Base-by-base conservation (phyloP, 2,329 filamentous ascomycete species). In the Ophiostoma piceae region DNA sequence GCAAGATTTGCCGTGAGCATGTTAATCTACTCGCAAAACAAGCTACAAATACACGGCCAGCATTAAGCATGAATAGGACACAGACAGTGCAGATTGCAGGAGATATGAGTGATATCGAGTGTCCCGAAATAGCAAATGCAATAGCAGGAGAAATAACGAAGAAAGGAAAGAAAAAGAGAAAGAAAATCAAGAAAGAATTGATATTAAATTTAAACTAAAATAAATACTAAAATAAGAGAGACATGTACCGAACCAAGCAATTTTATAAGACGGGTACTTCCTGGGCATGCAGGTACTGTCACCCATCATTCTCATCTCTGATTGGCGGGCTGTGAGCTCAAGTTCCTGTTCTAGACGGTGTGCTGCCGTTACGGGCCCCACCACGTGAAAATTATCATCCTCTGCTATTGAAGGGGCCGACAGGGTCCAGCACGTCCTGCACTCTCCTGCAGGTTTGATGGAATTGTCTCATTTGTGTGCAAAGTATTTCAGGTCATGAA, bases 281-380 rank as follows among this genome's bases (percentile, higher is more conserved):
- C 57, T 62, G 57, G 57, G 51, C n/a, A 54, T 60, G 54, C 54
- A 62, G 57, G 57, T 62, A 62, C 54, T 62, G 26, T 62, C 22
- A 26, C n/a, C 22, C 1, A 26, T 7, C 11, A 26, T 22, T 4
- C 57, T 3, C 5, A 5, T 12, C 57, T 62, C 12, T 57, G 8
- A 57, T 57, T 57, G 51, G 51, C n/a, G 11, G 9, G 9, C 11
- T 11, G 2, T 7, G 9, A 62, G 57, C 57, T 62, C 26, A 32
- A 62, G 54, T 26, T 57, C 51, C 22, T 57, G 51, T 57, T 57
- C 57, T 62, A 62, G 57, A 19, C 57, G 26, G 26, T 62, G 26
- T 60, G 6, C 26, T 32, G 26, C 14, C 26, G 12, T 14, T 62
- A 35, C 8, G 57, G 22, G 57, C 57, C 57, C 57, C 51, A 57